Conservation (phyloP, 2,329 filamentous ascomycete species). For the Alternaria gansuensis region DNA sequence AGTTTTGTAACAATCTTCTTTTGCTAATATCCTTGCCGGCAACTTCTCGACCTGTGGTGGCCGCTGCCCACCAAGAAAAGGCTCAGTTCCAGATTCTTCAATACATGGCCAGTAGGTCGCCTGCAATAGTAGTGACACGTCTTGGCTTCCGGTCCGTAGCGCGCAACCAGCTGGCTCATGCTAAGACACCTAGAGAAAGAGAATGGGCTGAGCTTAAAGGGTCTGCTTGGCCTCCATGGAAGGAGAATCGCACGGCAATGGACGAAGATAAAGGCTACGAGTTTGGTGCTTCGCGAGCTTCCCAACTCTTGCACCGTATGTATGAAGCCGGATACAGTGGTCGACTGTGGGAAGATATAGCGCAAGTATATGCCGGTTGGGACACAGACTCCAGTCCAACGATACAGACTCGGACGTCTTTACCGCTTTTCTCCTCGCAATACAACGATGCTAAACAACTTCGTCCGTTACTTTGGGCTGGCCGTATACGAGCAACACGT, state of each 20-base stretch:
- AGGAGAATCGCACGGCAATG: conserved; percentile 67
- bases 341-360: conserved; percentile 62
- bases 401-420: conserved; percentile 65
- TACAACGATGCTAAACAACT: conserved; percentile 13
- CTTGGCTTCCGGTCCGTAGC: conserved; percentile 66
- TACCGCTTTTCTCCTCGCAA: conserved; percentile 36
- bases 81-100: conserved; percentile 66
- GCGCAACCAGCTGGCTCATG: conserved; percentile 65
- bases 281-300: conserved; percentile 66
- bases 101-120: conserved; percentile 64
- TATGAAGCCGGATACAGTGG: conserved; percentile 66
- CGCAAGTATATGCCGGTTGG: conserved; percentile 67
- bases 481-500: conserved; percentile 66
- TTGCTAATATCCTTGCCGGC: conserved; percentile 60
- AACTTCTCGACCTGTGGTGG: conserved; percentile 60
- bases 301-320: conserved; percentile 64
- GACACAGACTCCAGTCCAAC: conserved; percentile 70
- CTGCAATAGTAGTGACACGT: conserved; percentile 64
- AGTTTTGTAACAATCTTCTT: conserved; percentile 61
- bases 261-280: conserved; percentile 66
- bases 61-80: conserved; percentile 61
- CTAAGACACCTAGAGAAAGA: conserved; percentile 64
- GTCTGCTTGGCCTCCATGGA: conserved; percentile 72
- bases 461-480: conserved; percentile 61
- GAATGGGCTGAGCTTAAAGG: conserved; percentile 68